Evolutionary conservation across 306 rosid species (phyloP), one percentile per base, ranked within the genome.

Genomic region (Mimosa pudica): DNA sequence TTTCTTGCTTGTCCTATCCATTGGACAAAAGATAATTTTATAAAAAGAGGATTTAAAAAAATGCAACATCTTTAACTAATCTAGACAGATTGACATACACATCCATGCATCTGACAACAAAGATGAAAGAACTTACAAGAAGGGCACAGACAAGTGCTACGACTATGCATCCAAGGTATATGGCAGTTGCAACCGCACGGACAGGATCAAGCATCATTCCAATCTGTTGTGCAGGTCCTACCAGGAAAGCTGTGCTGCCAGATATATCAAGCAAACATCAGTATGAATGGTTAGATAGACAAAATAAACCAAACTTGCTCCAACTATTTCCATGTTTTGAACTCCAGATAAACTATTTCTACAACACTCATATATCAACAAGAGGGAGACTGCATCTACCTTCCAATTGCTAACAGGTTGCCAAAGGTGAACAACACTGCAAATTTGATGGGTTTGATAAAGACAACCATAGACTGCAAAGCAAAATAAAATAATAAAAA

Each of bases 191-290:
- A 84, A 81, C 87, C 18, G 85, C 46, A 47, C 99, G 98, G 74
- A 80, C 90, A 71, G 92, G 83, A 65, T 95, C 98, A 84, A 95
- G 90, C 99, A 95, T 95, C 95, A 95, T 88, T 85, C 75, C 70
- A 32, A 91, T 52, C 80, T 95, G 99, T 83, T 80, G 90, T 60
- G 68, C 81, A 54, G 92, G 89, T 82, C 99, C 99, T 73, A 93
- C 77, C 68, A 95, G 98, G 89, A 95, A 93, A 67, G 88, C 97
- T 85, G 99, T 95, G 88, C 99, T 95, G 99, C 84, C 91, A 86
- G 75, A 89, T 36, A 77, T 76, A 58, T 76, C 78, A 86, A 77
- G 73, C 71, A 78, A 71, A 70, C 64, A 67, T 36, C 61, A 67
- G 57, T 51, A 67, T 46, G 38, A 45, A 78, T 74, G 36, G 73